Conservation (phyloP, 1,284 basidiomycete species). For the Phylloporus sp. region DNA sequence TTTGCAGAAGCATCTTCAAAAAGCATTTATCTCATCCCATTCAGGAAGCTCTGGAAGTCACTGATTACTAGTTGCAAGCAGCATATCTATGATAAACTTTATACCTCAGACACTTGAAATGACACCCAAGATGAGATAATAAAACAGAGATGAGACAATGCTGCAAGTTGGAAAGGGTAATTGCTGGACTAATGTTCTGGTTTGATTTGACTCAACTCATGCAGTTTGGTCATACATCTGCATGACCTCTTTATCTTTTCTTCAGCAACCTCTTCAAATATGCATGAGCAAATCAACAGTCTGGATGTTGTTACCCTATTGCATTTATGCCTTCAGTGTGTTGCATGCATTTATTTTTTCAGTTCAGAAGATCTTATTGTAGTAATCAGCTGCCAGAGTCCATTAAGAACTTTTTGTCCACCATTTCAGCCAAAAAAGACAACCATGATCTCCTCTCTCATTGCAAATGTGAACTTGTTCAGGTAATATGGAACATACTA, state of each 20-base stretch:
- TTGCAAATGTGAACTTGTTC: background rate
- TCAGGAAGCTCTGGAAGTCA: background rate
- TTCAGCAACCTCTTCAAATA: background rate
- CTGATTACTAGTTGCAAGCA: background rate
- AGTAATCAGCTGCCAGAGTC: conserved; percentile 1
- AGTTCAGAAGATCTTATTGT: background rate
- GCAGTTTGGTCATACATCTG: conserved; percentile 35
- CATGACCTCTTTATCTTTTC: conserved; percentile 33
- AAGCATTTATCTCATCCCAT: background rate
- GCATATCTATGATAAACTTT: background rate
- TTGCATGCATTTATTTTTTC: background rate
- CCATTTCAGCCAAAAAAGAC: background rate
- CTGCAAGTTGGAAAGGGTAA: background rate
- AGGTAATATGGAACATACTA: too few species aligned
- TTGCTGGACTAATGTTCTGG: conserved; percentile 32
- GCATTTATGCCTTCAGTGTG: conserved; percentile 3
- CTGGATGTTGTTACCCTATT: background rate
- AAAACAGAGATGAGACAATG: background rate
- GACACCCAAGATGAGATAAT: background rate
- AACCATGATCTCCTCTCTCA: background rate
- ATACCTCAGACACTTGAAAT: background rate
- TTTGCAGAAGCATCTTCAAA: background rate
- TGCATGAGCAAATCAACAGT: background rate
- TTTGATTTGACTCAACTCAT: conserved; percentile 43
- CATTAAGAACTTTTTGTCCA: background rate